Conservation (phyloP, 23 red algal genomes). For the Gracilaria caudata region DNA sequence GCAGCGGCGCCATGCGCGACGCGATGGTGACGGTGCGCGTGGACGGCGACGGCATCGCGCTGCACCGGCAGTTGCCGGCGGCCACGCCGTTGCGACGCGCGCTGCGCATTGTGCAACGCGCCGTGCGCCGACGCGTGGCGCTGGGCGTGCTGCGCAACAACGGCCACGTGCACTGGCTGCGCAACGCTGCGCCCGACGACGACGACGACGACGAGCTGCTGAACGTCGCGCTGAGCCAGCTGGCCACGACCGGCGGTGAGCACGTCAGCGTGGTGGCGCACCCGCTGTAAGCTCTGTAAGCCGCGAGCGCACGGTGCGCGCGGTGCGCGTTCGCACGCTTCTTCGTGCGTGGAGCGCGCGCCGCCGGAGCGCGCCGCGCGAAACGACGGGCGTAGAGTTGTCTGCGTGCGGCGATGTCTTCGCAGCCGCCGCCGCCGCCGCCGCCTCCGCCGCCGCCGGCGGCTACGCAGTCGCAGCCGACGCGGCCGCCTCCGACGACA, state of each 20-base stretch:
- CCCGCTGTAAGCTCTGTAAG: neutral
- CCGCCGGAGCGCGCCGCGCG: neutral
- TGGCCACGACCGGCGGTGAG: neutral
- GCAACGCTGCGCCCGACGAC: neutral
- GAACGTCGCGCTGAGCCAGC: neutral
- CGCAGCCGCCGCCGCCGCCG: neutral
- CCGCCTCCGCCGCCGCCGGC: neutral
- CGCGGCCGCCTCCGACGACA: neutral
- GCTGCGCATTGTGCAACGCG: neutral
- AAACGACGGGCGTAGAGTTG: no score
- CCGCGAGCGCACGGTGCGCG: neutral
- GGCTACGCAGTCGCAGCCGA: neutral
- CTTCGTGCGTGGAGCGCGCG: neutral
- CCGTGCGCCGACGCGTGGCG: neutral
- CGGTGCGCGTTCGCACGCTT: neutral
- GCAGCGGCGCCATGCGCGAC: no score
- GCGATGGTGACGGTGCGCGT: neutral
- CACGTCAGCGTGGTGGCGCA: neutral
- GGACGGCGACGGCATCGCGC: neutral
- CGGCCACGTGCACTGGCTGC: neutral
- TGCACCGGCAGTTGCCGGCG: neutral
- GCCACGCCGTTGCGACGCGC: slow-evolving; percentile 12
- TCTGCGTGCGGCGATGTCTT: slow-evolving; percentile 8
- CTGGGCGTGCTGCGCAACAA: neutral
- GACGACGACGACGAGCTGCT: neutral